phyloP scores from a whole-genome alignment of 768 basidiomycete species.

The Boletus reticuloceps region DNA sequence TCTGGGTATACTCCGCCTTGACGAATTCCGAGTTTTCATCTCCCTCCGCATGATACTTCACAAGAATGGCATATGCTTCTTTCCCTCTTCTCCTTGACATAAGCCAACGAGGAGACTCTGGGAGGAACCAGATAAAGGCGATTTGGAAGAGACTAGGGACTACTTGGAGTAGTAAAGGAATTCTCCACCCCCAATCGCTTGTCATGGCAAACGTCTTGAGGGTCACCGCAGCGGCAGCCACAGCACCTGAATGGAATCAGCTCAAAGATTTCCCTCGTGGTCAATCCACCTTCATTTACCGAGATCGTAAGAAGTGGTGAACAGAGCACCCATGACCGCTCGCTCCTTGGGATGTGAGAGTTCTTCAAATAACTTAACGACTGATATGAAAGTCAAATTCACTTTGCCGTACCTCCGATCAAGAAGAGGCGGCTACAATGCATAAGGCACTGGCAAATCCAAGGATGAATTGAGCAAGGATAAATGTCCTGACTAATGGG shows the following conservation, averaged over 20 bases:
- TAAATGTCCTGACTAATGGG: neutral
- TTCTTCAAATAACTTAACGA: conserved; percentile 3
- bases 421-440: conserved; percentile 16
- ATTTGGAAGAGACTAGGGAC: conserved; percentile 54
- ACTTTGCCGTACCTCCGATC: conserved; percentile 14
- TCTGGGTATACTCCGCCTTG: conserved; percentile 56
- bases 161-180: conserved; percentile 58
- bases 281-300: conserved; percentile 1
- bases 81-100: conserved; percentile 51
- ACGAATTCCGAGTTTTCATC: conserved; percentile 50
- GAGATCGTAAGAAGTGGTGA: conserved; percentile 5
- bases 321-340: conserved; percentile 11
- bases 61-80: conserved; percentile 47
- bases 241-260: conserved; percentile 10
- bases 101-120: conserved; percentile 67
- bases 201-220: conserved; percentile 62
- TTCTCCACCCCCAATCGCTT: conserved; percentile 66
- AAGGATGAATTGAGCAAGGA: neutral
- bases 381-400: neutral
- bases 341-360: conserved; percentile 25
- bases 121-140: conserved; percentile 53
- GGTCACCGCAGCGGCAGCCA: conserved; percentile 48
- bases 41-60: conserved; percentile 61
- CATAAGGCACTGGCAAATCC: neutral
- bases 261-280: neutral